Base-by-base conservation (phyloP, 768 basidiomycete genomes). In the Hebeloma cylindrosporum region DNA sequence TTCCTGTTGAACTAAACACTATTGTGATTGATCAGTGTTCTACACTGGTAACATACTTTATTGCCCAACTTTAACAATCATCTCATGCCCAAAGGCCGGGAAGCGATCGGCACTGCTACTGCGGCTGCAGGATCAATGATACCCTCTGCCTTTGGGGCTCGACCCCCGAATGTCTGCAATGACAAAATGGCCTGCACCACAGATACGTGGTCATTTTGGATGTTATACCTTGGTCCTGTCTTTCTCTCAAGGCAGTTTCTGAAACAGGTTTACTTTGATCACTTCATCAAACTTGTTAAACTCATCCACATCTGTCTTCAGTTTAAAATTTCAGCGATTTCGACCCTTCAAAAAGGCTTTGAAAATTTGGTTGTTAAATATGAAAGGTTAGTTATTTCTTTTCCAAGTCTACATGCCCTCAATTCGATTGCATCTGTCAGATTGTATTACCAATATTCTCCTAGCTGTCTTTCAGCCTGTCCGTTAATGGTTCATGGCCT, bases 181-280 rank as follows among this genome's bases (percentile, higher is more conserved):
- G 64, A 69, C 31, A 38, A 50, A 13, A 43, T 35, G 0, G 38
- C n/a, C n/a, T n/a, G n/a, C n/a, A n/a, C n/a, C n/a, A n/a, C n/a
- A n/a, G n/a, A n/a, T n/a, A n/a, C n/a, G n/a, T n/a, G n/a, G n/a
- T n/a, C n/a, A n/a, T n/a, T n/a, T n/a, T n/a, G n/a, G n/a, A n/a
- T n/a, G n/a, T n/a, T n/a, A n/a, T n/a, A n/a, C n/a, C n/a, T n/a
- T n/a, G n/a, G n/a, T n/a, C n/a, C n/a, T n/a, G n/a, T n/a, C n/a
- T n/a, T n/a, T n/a, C n/a, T n/a, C n/a, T n/a, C n/a, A n/a, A 46
- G 10, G 58, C 51, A 22, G 68, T 64, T 0, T 71, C 73, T 0
- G 74, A 77, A 32, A 60, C 55, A 14, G 67, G 61, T 47, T 61
- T 62, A 1, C 63, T 75, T 35, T 78, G 72, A 70, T 59, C 62